These are phyloP conservation scores for Sphagnum magellanicum DNA, from an alignment of 228 moss, liverwort and hornwort species.

Conservation along the genomic window DNA sequence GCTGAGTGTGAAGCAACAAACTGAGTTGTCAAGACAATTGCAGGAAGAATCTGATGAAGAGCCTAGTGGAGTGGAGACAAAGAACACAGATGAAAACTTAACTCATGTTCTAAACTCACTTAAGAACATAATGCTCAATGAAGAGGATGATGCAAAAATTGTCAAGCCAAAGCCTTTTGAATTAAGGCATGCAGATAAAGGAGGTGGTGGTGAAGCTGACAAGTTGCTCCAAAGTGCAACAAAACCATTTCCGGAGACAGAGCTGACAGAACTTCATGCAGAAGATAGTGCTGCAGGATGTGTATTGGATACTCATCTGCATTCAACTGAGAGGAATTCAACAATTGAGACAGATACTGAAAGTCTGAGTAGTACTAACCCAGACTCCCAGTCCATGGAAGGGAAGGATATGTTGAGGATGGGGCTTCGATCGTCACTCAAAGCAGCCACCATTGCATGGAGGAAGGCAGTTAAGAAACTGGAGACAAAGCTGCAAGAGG, in stretches of 20 bases:
- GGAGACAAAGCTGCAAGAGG: slow-evolving; percentile 18
- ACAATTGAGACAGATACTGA: slow-evolving; percentile 21
- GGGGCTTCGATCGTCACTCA: slow-evolving; percentile 35
- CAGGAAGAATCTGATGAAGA: slow-evolving; percentile 11
- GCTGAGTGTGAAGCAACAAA: slow-evolving; percentile 25
- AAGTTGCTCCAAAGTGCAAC: neutral
- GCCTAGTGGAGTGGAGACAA: neutral
- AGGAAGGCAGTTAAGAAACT: slow-evolving; percentile 32
- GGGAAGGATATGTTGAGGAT: slow-evolving; percentile 7
- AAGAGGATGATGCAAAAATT: neutral
- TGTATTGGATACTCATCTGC: neutral
- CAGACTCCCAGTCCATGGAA: slow-evolving; percentile 1
- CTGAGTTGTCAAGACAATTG: slow-evolving; percentile 15
- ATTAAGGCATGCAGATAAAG: neutral
- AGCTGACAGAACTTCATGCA: neutral
- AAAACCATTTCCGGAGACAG: neutral
- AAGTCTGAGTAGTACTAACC: slow-evolving; percentile 17
- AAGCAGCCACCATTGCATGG: slow-evolving; percentile 51
- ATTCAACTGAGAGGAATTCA: neutral
- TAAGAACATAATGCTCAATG: neutral
- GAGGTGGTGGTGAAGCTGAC: neutral
- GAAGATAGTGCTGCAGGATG: neutral
- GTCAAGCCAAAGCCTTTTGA: neutral
- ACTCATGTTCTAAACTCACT: neutral
- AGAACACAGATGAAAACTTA: slow-evolving; percentile 1